Base-by-base conservation (phyloP, 1,284 basidiomycete species). In the Irpex rosettiformis region DNA sequence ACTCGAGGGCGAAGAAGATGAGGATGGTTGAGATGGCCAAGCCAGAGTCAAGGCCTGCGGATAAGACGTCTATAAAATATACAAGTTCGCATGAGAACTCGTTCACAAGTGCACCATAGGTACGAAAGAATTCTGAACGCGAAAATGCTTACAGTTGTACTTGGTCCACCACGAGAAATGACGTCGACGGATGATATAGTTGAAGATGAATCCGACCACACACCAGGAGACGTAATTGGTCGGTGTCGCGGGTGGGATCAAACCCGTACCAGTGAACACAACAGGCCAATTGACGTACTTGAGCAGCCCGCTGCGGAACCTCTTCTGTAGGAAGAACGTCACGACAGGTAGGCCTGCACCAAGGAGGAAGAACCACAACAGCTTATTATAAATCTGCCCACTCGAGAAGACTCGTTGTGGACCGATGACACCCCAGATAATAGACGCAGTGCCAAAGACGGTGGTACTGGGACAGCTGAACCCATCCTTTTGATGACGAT, bases 21-120 rank as follows among this genome's bases (percentile, higher is more conserved):
- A 79, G 63, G 11, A 82, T 60, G 1, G 74, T 70, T 0, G 74
- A 75, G 22, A 83, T 66, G 3, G 80, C 79, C 5, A 80, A 68
- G 21, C 82, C 81, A 3, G 80, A 72, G 63, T 84, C 82, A 21
- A 84, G 72, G 0, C 79, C 83, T 22, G 82, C 83, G 1, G 83
- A 82, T 6, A 83, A 70, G 0, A 84, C 79, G 58, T 84, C 79
- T 81, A 45, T 64, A 4, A 8, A 40, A 3, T 25, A 25, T 37
- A 37, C 10, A 8, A 16, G 3, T n/a, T n/a, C 2, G 3, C 43
- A 18, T 45, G 25, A 22, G 48, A 30, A 24, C 16, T 30, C n/a
- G 40, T n/a, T 3, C 21, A 37, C 10, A 57, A 40, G 29, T 45
- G 47, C 33, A 33, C 13, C 21, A 24, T 27, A 37, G 37, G 49